A percentile compares a stretch with the other conserved stretches of the same genome.
These are phyloP conservation scores for Bisporella sp. DNA, from an alignment of 2,329 filamentous ascomycete genomes.

Conservation along the genomic window DNA sequence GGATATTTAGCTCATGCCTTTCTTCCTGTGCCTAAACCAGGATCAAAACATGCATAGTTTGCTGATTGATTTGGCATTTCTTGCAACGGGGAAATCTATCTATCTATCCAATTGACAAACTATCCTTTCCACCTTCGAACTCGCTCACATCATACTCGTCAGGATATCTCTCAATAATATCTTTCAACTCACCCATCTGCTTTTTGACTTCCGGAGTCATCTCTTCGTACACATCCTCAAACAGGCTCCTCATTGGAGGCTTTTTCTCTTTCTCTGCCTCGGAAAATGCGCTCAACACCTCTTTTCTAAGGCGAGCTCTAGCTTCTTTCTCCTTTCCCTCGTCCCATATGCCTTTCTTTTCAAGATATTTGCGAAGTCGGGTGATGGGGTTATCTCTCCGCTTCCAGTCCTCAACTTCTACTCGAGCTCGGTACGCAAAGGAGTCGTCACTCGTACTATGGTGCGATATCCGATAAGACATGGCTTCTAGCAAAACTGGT, in stretches of 20 bases:
- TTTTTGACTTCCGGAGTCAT: constrained; percentile 69
- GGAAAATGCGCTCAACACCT: constrained; percentile 76
- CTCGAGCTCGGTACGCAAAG: constrained; percentile 86
- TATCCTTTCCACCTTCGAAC: constrained; percentile 60
- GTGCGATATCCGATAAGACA: constrained; percentile 97
- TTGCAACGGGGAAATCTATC: too few species aligned
- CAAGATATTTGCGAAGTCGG: constrained; percentile 82
- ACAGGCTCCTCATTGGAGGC: constrained; percentile 63
- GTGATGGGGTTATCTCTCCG: constrained; percentile 82
- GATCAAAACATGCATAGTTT: too few species aligned
- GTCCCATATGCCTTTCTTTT: constrained; percentile 75
- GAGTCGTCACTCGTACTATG: constrained; percentile 96
- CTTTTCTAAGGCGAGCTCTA: constrained; percentile 58
- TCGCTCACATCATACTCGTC: constrained; percentile 81
- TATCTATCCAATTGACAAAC: constrained; percentile 4
- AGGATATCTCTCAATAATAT: constrained; percentile 78
- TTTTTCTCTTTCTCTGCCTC: constrained; percentile 79
- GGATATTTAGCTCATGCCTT: too few species aligned
- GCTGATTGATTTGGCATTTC: too few species aligned
- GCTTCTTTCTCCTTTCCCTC: constrained; percentile 73
- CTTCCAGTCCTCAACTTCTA: constrained; percentile 96
- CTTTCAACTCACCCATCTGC: constrained; percentile 71
- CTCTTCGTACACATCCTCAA: constrained; percentile 85
- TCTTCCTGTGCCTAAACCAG: too few species aligned
- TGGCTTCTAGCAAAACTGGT: constrained; percentile 87